These are phyloP conservation scores for Chaetomium globosum DNA, from an alignment of 2,329 filamentous ascomycete genomes.

Conservation along the genomic window DNA sequence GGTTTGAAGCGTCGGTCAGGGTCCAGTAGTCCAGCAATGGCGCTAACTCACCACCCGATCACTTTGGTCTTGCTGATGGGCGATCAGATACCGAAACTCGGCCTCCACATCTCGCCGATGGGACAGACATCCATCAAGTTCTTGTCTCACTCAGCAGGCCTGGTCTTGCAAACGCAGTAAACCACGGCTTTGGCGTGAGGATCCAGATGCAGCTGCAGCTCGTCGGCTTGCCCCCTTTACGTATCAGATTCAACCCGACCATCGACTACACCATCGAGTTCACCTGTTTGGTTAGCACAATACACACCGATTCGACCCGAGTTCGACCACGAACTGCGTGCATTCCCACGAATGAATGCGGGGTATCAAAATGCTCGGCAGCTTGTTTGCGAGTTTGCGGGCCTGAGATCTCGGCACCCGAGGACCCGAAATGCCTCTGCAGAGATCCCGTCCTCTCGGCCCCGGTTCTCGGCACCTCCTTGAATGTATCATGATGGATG, in stretches of 20 bases:
- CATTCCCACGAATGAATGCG: no score
- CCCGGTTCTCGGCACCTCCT: constrained; percentile 15
- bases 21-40: background rate
- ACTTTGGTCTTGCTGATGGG: background rate
- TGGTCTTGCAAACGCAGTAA: constrained; percentile 21
- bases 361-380: background rate
- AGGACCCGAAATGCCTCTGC: constrained; percentile 17
- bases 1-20: background rate
- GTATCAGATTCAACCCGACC: background rate
- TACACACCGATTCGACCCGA: constrained; percentile 1
- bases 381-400: constrained; percentile 1
- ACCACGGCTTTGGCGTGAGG: constrained; percentile 14
- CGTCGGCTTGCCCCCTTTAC: background rate
- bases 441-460: constrained; percentile 19
- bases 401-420: constrained; percentile 21
- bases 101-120: background rate
- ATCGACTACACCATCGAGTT: background rate
- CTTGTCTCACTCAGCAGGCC: background rate
- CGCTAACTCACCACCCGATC: background rate
- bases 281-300: background rate
- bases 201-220: background rate
- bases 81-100: background rate
- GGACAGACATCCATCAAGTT: background rate
- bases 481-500: background rate
- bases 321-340: background rate